Percentiles rank a stretch among this genome's conserved stretches.
Evolutionary conservation across 805 yeast genomes (phyloP).

Genomic region (Priceomyces medius): DNA sequence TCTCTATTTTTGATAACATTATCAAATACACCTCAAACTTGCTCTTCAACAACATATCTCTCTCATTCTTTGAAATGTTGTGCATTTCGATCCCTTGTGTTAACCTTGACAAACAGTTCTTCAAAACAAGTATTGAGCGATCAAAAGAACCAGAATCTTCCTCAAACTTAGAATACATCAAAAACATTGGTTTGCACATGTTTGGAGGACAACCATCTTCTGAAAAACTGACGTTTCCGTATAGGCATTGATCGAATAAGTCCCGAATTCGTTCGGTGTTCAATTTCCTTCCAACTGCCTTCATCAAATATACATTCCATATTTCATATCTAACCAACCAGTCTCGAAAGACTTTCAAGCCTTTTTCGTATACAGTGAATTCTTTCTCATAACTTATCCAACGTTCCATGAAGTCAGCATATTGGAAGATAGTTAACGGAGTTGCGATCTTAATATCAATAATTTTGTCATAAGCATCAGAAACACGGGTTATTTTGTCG

Average conservation of each 20-base stretch:
- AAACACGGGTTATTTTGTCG: constrained; percentile 18
- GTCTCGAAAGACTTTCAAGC: constrained; percentile 57
- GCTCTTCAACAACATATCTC: constrained; percentile 17
- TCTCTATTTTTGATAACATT: constrained; percentile 8
- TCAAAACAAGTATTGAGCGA: constrained; percentile 38
- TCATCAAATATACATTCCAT: constrained; percentile 67
- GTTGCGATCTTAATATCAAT: constrained; percentile 61
- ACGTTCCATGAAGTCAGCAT: constrained; percentile 59
- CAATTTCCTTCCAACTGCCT: constrained; percentile 34
- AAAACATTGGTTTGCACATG: constrained; percentile 47
- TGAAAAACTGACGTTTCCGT: constrained; percentile 16
- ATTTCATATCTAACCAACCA: constrained; percentile 59
- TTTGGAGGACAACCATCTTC: constrained; percentile 34
- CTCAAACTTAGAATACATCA: constrained; percentile 64
- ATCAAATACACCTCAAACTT: constrained; percentile 22
- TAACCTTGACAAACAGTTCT: constrained; percentile 10
- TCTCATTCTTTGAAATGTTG: constrained; percentile 6
- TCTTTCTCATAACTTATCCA: constrained; percentile 47
- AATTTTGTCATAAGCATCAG: constrained; percentile 26
- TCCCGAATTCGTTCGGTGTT: constrained; percentile 51
- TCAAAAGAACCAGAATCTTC: constrained; percentile 50
- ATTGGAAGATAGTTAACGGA: constrained; percentile 62
- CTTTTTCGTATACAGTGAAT: constrained; percentile 65
- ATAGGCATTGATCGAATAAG: constrained; percentile 66
- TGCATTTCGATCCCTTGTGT: constrained; percentile 7